Percentiles rank a stretch among this genome's conserved stretches.
These are phyloP conservation scores for Kodamaea sp. DNA, from an alignment of 1,139 yeast species.

Conservation along the genomic window DNA sequence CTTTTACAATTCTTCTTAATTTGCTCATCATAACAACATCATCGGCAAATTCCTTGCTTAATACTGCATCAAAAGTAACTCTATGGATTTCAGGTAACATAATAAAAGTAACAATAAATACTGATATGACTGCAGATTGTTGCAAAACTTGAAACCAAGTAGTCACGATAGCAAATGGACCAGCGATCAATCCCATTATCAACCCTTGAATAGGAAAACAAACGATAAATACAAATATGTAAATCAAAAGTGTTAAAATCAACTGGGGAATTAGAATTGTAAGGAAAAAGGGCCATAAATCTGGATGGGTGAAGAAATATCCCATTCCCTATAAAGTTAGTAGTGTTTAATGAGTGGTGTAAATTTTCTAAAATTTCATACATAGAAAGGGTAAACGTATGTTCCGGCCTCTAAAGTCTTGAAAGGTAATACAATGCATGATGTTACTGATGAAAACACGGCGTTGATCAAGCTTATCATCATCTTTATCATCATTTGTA, in stretches of 20 bases:
- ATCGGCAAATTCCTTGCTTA: constrained; percentile 48
- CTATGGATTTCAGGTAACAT: constrained; percentile 58
- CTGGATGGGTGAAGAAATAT: constrained; percentile 43
- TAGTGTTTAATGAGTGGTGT: background rate
- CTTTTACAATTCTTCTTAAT: constrained; percentile 35
- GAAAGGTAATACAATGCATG: constrained; percentile 11
- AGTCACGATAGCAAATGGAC: constrained; percentile 52
- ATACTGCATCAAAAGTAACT: constrained; percentile 54
- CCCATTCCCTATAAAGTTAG: constrained; percentile 35
- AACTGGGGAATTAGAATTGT: constrained; percentile 47
- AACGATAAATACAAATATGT: constrained; percentile 32
- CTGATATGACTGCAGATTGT: constrained; percentile 48
- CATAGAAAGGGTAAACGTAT: constrained; percentile 26
- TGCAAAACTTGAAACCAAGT: constrained; percentile 55
- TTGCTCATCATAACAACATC: constrained; percentile 47
- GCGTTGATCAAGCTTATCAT: no score
- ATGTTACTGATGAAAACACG: no score
- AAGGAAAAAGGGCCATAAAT: constrained; percentile 50
- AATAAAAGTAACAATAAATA: constrained; percentile 44
- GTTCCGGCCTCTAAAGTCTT: constrained; percentile 20
- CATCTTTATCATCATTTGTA: no score
- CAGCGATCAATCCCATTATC: constrained; percentile 45
- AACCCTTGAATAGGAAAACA: constrained; percentile 49
- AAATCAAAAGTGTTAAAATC: constrained; percentile 40
- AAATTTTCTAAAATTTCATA: constrained; percentile 14